Evolutionary conservation across 2,329 filamentous ascomycete species (phyloP), one percentile per base, ranked within the genome.

Genomic region (Sarocladiaceae sp.): DNA sequence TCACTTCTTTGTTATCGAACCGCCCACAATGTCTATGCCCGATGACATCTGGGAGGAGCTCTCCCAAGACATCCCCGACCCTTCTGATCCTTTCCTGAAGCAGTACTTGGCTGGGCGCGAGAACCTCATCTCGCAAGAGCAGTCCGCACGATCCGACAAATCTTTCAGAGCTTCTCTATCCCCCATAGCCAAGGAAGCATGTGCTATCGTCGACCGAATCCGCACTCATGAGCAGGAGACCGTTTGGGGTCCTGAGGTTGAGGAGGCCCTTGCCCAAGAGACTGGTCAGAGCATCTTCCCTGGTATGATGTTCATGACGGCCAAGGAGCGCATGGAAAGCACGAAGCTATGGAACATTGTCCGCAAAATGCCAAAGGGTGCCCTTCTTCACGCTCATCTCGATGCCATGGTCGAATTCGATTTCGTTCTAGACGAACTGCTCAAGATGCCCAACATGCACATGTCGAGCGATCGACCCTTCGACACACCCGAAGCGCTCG

Each of bases 301-400:
- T 1, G 90, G 90, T 10, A 95, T 95, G 84, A 93, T 95, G 85
- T 96, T 95, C 65, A 82, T 78, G 27, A 73, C 91, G 27, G 88
- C 88, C 53, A 91, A 89, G 63, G 77, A 82, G n/a, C 79, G 80
- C 29, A 94, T 95, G 80, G 88, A 95, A 64, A 73, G 73, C 53
- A 95, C 88, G 12, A 82, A 82, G 57, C 72, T 96, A 19, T 97
- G 88, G 88, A 75, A 80, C 51, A 93, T 96, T 54, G 76, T 95
- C 13, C 78, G 82, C 47, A 76, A 71, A 51, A 88, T 97, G 85
- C 91, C 91, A 21, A 97, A 97, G 62, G 93, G 91, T 11, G 75
- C 83, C 7, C 70, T 95, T 23, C 67, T 95, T 48, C 90, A 97
- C 67, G 88, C 88, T 33, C 90, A 97, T 63, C 70, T 94, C 58